Base-by-base conservation (phyloP, 257 asterid species). In the Penstemon newberryi region DNA sequence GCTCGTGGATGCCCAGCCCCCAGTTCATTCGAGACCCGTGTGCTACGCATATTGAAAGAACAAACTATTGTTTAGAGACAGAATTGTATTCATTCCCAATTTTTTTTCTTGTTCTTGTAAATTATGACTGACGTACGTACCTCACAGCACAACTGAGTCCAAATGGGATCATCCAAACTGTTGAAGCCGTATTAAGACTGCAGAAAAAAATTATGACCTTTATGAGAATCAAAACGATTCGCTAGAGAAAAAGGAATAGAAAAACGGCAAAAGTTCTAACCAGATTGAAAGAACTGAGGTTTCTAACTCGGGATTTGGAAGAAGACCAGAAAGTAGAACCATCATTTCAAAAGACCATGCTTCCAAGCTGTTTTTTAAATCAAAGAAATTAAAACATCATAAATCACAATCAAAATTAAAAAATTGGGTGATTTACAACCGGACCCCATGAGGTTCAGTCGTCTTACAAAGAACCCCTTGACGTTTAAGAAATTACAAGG, bases 281-380 rank as follows among this genome's bases (percentile, higher is more conserved):
- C 93, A 76, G 73, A 91, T 79, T 64, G 98, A 84, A 68, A 91
- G 98, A 38, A 87, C 96, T 3, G 96, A 85, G 63, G 98, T 91
- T 77, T 89, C 95, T 46, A 91, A 56, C 80, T 80, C 72, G 6
- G 98, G 98, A 76, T 91, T 85, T 3, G 93, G 95, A 73, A 91
- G 96, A 65, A 89, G 94, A 50, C 98, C 96, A 38, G 98, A 84
- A 36, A 91, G 89, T 60, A 91, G 85, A 75, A 91, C 98, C 90
- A 83, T 82, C 91, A 89, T 75, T 71, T 91, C 98, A 64, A 91
- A 89, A 38, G 96, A 91, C 98, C 98, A 91, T 46, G 72, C 77
- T 54, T 91, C 95, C 78, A 89, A 81, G 84, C 96, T 91, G 88
- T 78, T 71, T 4, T 25, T 25, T 1, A 60, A 50, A 66, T 56